Base-by-base conservation (phyloP, 768 basidiomycete species). In the Gloeophyllum trabeum region DNA sequence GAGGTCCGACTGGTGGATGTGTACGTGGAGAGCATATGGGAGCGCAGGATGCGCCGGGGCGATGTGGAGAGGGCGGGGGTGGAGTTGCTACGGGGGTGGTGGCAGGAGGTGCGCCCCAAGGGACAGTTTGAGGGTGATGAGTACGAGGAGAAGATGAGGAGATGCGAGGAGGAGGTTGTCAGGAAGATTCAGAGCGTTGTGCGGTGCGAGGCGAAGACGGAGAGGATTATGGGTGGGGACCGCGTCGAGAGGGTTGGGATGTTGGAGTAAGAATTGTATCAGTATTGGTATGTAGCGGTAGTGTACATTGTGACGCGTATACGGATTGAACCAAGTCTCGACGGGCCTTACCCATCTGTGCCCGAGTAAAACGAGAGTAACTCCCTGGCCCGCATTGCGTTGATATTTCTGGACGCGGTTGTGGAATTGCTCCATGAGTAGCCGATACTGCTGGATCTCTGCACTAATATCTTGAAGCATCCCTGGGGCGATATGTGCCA, bases 11-110 rank as follows among this genome's bases (percentile, higher is more conserved):
- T 76, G 4, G 66, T 76, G n/a, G 76, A 79, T 45, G 65, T 64
- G 18, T 78, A 77, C 49, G 54, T 57, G 7, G 69, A 63, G 36
- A 75, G 75, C 43, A 79, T 80, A 21, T 78, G 77, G 77, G 76
- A 73, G 32, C 59, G 61, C 1, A 62, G 77, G 24, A 45, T 78
- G 22, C 65, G 75, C 13, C 58, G 68, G 28, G 62, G 63, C 10
- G 71, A 76, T 48, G 49, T 77, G 10, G 70, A 73, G 55, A 51
- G 46, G 13, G 68, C 63, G 4, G 59, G 56, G 12, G 46, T 47
- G 16, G 35, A 42, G 39, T 43, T 34, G 6, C 46, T 14, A 38
- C n/a, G n/a, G n/a, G n/a, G n/a, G n/a, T n/a, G n/a, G n/a, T n/a
- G n/a, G n/a, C n/a, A n/a, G n/a, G n/a, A n/a, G n/a, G 39, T 19